These are phyloP conservation scores for Lyophyllum semitale DNA, from an alignment of 768 basidiomycete genomes.

Conservation along the genomic window DNA sequence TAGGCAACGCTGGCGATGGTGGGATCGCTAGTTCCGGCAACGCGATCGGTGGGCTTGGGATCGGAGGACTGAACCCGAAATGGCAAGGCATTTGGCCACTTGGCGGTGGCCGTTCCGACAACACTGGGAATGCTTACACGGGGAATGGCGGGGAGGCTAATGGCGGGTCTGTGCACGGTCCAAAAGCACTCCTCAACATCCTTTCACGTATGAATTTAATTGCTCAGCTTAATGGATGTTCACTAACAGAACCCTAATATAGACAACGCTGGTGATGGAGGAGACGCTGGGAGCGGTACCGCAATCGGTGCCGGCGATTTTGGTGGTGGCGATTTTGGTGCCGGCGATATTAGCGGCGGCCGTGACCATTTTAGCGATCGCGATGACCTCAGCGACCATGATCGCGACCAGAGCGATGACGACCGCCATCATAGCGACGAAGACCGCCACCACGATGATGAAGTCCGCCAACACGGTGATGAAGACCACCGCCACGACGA, in stretches of 20 bases:
- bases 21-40: constrained; percentile 35
- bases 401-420: neutral
- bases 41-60: constrained; percentile 13
- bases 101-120: constrained; percentile 9
- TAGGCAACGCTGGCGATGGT: constrained; percentile 32
- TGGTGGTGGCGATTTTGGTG: neutral
- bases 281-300: constrained; percentile 32
- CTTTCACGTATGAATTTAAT: constrained; percentile 29
- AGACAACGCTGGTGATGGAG: constrained; percentile 42
- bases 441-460: neutral
- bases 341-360: neutral
- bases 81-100: neutral
- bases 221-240: neutral
- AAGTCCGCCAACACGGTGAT: neutral
- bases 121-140: constrained; percentile 27
- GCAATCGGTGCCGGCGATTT: constrained; percentile 14
- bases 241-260: constrained; percentile 11
- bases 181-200: constrained; percentile 28
- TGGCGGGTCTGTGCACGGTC: constrained; percentile 34
- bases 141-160: constrained; percentile 30
- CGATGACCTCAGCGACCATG: neutral
- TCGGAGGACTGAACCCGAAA: neutral
- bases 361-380: neutral
- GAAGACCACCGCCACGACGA: neutral
- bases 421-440: neutral